Evolutionary conservation across 805 yeast genomes (phyloP).

Genomic region (Yarrowia sp.): DNA sequence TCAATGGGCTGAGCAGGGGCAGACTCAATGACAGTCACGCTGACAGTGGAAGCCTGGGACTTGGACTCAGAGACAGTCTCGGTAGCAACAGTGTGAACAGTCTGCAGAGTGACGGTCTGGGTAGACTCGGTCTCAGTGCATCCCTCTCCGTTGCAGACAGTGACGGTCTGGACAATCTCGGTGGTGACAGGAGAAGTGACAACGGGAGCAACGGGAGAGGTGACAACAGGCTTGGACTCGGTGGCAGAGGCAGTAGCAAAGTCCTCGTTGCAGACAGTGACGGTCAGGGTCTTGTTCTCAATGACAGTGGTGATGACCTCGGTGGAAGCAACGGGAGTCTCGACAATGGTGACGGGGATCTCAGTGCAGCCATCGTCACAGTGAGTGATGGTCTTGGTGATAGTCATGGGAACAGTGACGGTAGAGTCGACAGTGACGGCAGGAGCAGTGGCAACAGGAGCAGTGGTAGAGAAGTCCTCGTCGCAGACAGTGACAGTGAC

Average conservation of each 20-base stretch:
- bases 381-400: slow-evolving; percentile 9
- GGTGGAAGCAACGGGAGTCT: slow-evolving; percentile 10
- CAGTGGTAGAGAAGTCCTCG: background rate
- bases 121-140: background rate
- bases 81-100: background rate
- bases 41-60: too few species aligned
- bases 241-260: background rate
- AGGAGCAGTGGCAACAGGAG: background rate
- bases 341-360: slow-evolving; percentile 20
- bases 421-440: background rate
- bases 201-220: background rate
- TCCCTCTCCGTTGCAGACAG: background rate
- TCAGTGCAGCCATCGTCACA: slow-evolving; percentile 14
- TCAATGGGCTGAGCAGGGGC: background rate
- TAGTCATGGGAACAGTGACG: background rate
- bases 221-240: background rate
- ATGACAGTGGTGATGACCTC: background rate
- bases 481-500: slow-evolving; percentile 24
- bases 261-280: background rate
- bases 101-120: background rate
- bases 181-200: background rate
- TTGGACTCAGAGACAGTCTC: background rate
- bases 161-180: background rate
- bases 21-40: background rate
- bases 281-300: slow-evolving; percentile 4